Conservation (phyloP, 345 rosid genomes). For the Adansonia digitata region DNA sequence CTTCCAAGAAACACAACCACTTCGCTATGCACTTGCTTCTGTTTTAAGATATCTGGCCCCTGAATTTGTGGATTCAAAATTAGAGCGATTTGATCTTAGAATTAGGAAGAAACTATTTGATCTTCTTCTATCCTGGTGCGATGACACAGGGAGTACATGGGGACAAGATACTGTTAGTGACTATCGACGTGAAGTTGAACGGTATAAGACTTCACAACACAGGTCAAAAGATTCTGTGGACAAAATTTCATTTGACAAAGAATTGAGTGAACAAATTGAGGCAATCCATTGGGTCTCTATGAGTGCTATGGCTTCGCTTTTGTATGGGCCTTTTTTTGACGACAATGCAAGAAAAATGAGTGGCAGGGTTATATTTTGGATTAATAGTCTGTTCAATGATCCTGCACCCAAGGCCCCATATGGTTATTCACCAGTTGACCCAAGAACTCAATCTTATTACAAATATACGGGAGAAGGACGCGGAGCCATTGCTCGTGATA, state of each 20-base stretch:
- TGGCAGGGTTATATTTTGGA: constrained; percentile 95
- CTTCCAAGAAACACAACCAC: constrained; percentile 86
- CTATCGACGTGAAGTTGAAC: constrained; percentile 97
- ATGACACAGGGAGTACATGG: constrained; percentile 82
- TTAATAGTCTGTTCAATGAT: constrained; percentile 91
- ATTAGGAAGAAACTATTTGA: constrained; percentile 74
- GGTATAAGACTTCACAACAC: constrained; percentile 91
- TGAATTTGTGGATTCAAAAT: constrained; percentile 86
- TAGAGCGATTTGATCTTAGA: constrained; percentile 76
- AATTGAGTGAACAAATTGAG: constrained; percentile 87
- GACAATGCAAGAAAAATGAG: constrained; percentile 99
- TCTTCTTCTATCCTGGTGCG: constrained; percentile 88
- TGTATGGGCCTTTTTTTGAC: constrained; percentile 96
- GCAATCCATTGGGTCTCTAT: constrained; percentile 97
- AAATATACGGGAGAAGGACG: constrained; percentile 80
- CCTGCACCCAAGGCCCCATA: constrained; percentile 90
- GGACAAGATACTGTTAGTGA: constrained; percentile 83
- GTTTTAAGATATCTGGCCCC: constrained; percentile 90
- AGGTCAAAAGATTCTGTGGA: constrained; percentile 94
- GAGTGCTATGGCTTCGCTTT: constrained; percentile 95
- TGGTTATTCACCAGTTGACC: constrained; percentile 95
- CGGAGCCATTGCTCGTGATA: constrained; percentile 79
- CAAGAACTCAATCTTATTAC: constrained; percentile 86
- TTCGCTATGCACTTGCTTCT: constrained; percentile 89
- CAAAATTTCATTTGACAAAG: constrained; percentile 91